A percentile compares a stretch with the other conserved stretches of the same genome.
Conservation (phyloP, 1,284 basidiomycete species). For the Naganishia cerealis region DNA sequence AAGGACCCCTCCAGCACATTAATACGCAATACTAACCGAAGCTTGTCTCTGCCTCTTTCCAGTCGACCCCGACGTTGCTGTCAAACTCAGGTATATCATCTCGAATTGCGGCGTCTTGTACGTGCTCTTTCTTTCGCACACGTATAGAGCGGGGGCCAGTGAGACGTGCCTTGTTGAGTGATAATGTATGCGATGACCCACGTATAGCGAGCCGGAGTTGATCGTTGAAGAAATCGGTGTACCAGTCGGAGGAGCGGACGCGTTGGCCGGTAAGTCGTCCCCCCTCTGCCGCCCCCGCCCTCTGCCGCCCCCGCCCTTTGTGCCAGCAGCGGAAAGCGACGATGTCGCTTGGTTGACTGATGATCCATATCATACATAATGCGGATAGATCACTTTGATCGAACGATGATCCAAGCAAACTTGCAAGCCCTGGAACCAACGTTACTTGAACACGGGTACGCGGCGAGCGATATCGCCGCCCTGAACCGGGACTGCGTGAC, state of each 20-base stretch:
- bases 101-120: slow-evolving; percentile 44
- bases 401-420: slow-evolving; percentile 38
- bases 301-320: no score
- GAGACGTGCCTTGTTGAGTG: not conserved
- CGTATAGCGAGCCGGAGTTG: slow-evolving; percentile 39
- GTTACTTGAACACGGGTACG: slow-evolving; percentile 42
- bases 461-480: slow-evolving; percentile 37
- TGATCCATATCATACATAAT: not conserved
- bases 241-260: slow-evolving; percentile 39
- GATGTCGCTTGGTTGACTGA: not conserved
- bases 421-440: slow-evolving; percentile 36
- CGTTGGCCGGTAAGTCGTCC: slow-evolving; percentile 41
- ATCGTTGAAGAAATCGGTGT: slow-evolving; percentile 46
- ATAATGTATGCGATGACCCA: not conserved
- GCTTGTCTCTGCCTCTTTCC: not conserved
- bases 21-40: not conserved
- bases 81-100: slow-evolving; percentile 26
- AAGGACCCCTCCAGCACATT: not conserved
- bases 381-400: slow-evolving; percentile 31
- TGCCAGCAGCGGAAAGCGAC: no score
- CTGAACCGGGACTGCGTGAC: slow-evolving; percentile 37
- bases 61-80: slow-evolving; percentile 32
- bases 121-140: slow-evolving; percentile 26
- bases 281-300: no score
- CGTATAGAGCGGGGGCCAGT: not conserved